Evolutionary conservation across 2,329 filamentous ascomycete genomes (phyloP).

Genomic region (Microcyclospora tardicrescens): DNA sequence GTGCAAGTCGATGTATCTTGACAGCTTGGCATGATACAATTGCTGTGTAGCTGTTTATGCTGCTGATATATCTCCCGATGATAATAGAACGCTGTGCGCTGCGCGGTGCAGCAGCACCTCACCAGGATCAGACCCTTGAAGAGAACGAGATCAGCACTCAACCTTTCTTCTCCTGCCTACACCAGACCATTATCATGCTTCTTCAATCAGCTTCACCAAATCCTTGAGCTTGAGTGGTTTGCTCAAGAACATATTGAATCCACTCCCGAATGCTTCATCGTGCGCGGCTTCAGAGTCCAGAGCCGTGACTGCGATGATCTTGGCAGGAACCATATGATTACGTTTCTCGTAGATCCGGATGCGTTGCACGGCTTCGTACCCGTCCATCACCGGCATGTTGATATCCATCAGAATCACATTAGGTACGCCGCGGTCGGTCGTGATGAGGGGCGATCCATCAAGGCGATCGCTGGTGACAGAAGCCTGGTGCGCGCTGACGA

Average conservation of each 20-base stretch:
- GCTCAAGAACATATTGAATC: constrained; percentile 20
- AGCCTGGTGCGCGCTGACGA: constrained; percentile 15
- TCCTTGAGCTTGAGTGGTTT: constrained; percentile 27
- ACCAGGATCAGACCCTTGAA: no score
- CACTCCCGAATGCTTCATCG: constrained; percentile 17
- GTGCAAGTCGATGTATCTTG: no score
- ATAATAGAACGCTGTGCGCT: no score
- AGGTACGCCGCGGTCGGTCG: neutral
- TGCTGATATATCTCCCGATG: no score
- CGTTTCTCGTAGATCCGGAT: constrained; percentile 21
- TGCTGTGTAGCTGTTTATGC: no score
- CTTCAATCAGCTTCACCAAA: constrained; percentile 26
- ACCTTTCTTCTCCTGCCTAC: no score
- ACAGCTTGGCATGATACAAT: no score
- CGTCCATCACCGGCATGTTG: constrained; percentile 22
- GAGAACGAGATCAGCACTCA: no score
- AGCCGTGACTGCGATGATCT: constrained; percentile 21
- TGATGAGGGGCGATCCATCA: neutral
- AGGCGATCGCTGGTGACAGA: neutral
- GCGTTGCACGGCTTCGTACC: constrained; percentile 21
- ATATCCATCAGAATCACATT: constrained; percentile 37
- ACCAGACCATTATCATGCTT: constrained; percentile 4
- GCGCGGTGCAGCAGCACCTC: no score
- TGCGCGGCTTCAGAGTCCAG: constrained; percentile 18
- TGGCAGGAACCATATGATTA: constrained; percentile 12